Percentiles rank a stretch among this genome's conserved stretches.
These are phyloP conservation scores for Gymnopus androsaceus DNA, from an alignment of 1,284 basidiomycete species.

Conservation along the genomic window DNA sequence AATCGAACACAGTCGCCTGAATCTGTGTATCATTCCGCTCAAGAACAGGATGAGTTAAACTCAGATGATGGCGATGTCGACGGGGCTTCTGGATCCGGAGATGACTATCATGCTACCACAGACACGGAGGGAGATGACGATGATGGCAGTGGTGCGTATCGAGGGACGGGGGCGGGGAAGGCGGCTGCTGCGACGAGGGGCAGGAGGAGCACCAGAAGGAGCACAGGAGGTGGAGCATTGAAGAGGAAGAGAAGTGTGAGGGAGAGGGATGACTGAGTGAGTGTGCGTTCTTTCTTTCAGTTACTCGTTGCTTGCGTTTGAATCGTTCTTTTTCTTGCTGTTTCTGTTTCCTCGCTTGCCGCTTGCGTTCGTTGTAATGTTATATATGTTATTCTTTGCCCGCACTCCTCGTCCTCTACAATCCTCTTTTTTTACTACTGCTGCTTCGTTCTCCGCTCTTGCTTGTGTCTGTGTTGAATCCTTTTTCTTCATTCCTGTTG, in stretches of 20 bases:
- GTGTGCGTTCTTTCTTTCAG: too few relatives aligned
- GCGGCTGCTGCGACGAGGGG: background rate
- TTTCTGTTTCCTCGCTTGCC: background rate
- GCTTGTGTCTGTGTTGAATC: too few relatives aligned
- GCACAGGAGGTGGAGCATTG: background rate
- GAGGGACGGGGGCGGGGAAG: background rate
- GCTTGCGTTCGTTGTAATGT: too few relatives aligned
- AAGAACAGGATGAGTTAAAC: background rate
- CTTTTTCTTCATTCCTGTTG: too few relatives aligned
- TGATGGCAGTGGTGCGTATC: constrained; percentile 5
- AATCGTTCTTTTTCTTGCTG: background rate
- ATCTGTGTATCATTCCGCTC: constrained; percentile 3
- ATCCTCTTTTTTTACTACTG: too few relatives aligned
- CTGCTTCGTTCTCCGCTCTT: too few relatives aligned
- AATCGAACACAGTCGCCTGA: too few relatives aligned
- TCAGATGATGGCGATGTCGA: background rate
- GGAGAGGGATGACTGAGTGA: background rate
- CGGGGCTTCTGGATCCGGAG: background rate
- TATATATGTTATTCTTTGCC: too few relatives aligned
- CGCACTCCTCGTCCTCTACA: too few relatives aligned
- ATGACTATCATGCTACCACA: background rate
- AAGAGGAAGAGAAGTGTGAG: constrained; percentile 3
- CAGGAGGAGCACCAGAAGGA: background rate
- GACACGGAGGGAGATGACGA: constrained; percentile 1
- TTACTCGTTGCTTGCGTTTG: too few relatives aligned